Conservation (phyloP, 352 stramenopile genomes). For the Phytophthora agathidicida region DNA sequence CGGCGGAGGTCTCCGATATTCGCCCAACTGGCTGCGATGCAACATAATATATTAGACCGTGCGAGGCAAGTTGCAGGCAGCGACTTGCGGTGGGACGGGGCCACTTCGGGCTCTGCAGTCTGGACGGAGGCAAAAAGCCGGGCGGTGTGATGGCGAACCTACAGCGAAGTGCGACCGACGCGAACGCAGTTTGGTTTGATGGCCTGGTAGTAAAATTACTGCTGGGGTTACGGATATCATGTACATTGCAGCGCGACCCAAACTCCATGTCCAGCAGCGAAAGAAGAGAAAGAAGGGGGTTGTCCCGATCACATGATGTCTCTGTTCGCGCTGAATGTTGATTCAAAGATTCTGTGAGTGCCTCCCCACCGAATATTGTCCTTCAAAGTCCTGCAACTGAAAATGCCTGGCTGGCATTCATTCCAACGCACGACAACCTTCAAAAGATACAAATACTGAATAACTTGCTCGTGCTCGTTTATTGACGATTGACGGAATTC, state of each 20-base stretch:
- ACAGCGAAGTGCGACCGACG: too few relatives aligned
- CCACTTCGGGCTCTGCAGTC: background rate
- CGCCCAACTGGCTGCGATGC: background rate
- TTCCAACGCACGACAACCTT: too few relatives aligned
- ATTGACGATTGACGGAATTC: too few relatives aligned
- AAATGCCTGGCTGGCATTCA: background rate
- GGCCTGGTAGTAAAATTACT: too few relatives aligned
- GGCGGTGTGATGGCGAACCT: background rate
- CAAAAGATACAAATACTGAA: too few relatives aligned
- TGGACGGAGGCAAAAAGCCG: slow-evolving; percentile 5
- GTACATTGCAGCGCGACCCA: too few relatives aligned
- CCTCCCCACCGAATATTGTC: too few relatives aligned
- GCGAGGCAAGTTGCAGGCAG: background rate
- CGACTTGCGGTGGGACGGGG: slow-evolving; percentile 12
- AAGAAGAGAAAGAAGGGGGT: slow-evolving; percentile 12
- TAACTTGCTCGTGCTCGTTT: too few relatives aligned
- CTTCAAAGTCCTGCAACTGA: background rate
- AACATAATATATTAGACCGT: slow-evolving; percentile 4
- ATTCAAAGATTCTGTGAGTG: too few relatives aligned
- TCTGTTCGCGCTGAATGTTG: too few relatives aligned
- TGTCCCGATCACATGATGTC: slow-evolving; percentile 13
- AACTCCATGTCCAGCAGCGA: too few relatives aligned
- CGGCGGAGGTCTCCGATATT: slow-evolving; percentile 8
- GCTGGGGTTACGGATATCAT: too few relatives aligned
- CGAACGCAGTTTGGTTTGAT: slow-evolving; percentile 17